A percentile compares a stretch with the other conserved stretches of the same genome.
These are phyloP conservation scores for Sphenostylis stenocarpa DNA, from an alignment of 306 rosid species.

Conservation along the genomic window DNA sequence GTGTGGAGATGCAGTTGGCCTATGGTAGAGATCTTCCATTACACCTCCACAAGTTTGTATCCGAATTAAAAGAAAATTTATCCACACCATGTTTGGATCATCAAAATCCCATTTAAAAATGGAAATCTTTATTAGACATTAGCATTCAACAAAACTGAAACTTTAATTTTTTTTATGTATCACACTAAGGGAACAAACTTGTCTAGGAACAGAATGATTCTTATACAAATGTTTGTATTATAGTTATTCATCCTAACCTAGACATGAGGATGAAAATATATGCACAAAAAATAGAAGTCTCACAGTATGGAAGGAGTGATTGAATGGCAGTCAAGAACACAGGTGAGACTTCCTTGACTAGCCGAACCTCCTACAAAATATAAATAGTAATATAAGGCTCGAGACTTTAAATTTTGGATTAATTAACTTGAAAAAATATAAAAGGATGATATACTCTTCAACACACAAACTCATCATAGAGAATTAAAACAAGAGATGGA, in stretches of 20 bases:
- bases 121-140: neutral
- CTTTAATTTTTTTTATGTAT: neutral
- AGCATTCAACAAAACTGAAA: constrained; percentile 10
- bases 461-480: constrained; percentile 1
- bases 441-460: constrained; percentile 7
- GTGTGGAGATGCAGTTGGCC: neutral
- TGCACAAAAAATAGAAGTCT: constrained; percentile 44
- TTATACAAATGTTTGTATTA: neutral
- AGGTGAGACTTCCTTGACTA: constrained; percentile 93
- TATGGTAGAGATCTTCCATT: neutral
- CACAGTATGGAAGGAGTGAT: constrained; percentile 91
- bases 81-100: neutral
- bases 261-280: neutral
- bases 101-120: constrained; percentile 7
- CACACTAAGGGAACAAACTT: neutral
- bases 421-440: constrained; percentile 1
- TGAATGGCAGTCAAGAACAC: constrained; percentile 77
- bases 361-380: constrained; percentile 75
- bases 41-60: neutral
- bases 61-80: neutral
- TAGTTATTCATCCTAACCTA: neutral
- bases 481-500: constrained; percentile 16
- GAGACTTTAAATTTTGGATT: neutral
- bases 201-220: constrained; percentile 3
- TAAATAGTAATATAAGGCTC: constrained; percentile 18